These are phyloP conservation scores for Lasiosphaeris hirsuta DNA, from an alignment of 495 filamentous ascomycete genomes.

Conservation along the genomic window DNA sequence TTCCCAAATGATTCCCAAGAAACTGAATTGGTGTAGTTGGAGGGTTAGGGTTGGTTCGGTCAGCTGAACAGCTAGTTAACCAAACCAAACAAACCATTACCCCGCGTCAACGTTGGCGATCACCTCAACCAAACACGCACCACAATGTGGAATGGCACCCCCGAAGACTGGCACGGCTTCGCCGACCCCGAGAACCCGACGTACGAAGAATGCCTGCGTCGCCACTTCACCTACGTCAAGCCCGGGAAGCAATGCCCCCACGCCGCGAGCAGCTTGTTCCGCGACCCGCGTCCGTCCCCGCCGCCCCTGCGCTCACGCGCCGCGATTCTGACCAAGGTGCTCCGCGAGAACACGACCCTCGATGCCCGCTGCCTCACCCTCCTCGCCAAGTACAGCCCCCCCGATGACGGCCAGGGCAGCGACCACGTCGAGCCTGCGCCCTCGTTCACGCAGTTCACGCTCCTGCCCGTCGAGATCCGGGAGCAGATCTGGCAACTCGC, in stretches of 20 bases:
- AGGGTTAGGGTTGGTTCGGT: too few relatives aligned
- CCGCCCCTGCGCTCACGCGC: constrained; percentile 6
- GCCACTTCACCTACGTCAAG: neutral
- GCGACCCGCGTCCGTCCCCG: constrained; percentile 9
- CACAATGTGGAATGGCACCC: too few relatives aligned
- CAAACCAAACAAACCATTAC: too few relatives aligned
- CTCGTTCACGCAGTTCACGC: constrained; percentile 4
- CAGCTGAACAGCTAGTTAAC: too few relatives aligned
- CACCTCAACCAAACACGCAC: too few relatives aligned
- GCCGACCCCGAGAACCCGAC: constrained; percentile 11
- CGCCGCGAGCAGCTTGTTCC: constrained; percentile 6
- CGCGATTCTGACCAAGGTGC: constrained; percentile 2
- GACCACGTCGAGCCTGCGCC: neutral
- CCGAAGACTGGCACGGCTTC: neutral
- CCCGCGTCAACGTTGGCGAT: too few relatives aligned
- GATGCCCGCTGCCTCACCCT: neutral
- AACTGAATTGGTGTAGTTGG: too few relatives aligned
- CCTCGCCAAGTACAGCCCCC: neutral
- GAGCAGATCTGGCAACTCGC: constrained; percentile 13
- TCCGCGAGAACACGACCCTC: constrained; percentile 3
- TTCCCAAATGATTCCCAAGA: too few relatives aligned
- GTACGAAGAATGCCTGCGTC: constrained; percentile 3
- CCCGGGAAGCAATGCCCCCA: constrained; percentile 14
- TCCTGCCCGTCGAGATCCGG: constrained; percentile 13
- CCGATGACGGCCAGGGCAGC: neutral